A percentile compares a stretch with the other conserved stretches of the same genome.
Evolutionary conservation across 805 yeast genomes (phyloP).

Genomic region (Spathaspora sp.): DNA sequence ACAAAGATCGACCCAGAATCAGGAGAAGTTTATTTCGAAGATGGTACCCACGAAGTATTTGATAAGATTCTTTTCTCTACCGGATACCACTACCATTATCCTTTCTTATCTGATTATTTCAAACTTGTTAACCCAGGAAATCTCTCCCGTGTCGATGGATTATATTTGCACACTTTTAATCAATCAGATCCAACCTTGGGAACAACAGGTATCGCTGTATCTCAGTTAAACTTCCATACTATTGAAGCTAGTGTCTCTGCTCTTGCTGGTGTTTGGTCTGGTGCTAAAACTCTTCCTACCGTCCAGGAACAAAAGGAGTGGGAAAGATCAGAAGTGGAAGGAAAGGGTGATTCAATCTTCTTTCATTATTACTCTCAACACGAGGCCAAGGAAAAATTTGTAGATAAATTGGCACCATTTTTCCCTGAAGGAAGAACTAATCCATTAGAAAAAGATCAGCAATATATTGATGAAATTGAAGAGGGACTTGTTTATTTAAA

Average conservation of each 20-base stretch:
- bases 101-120: slow-evolving; percentile 29
- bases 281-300: slow-evolving; percentile 33
- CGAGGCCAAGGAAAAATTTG: slow-evolving; percentile 20
- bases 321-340: slow-evolving; percentile 22
- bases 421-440: slow-evolving; percentile 26
- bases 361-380: slow-evolving; percentile 33
- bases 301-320: slow-evolving; percentile 35
- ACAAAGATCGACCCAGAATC: slow-evolving; percentile 17
- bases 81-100: slow-evolving; percentile 47
- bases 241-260: slow-evolving; percentile 54
- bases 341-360: slow-evolving; percentile 16
- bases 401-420: slow-evolving; percentile 21
- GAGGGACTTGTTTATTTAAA: slow-evolving; percentile 16
- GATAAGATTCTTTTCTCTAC: slow-evolving; percentile 48
- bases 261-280: slow-evolving; percentile 54
- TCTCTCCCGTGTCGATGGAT: slow-evolving; percentile 31
- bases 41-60: slow-evolving; percentile 21
- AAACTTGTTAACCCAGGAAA: slow-evolving; percentile 21
- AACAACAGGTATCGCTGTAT: slow-evolving; percentile 36
- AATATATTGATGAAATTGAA: slow-evolving; percentile 21
- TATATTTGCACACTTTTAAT: slow-evolving; percentile 35
- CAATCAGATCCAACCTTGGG: slow-evolving; percentile 43
- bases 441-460: slow-evolving; percentile 24
- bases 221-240: slow-evolving; percentile 45
- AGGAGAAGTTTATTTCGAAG: slow-evolving; percentile 22